Base-by-base conservation (phyloP, 2,329 filamentous ascomycete species). In the Talaromyces pinophilus region DNA sequence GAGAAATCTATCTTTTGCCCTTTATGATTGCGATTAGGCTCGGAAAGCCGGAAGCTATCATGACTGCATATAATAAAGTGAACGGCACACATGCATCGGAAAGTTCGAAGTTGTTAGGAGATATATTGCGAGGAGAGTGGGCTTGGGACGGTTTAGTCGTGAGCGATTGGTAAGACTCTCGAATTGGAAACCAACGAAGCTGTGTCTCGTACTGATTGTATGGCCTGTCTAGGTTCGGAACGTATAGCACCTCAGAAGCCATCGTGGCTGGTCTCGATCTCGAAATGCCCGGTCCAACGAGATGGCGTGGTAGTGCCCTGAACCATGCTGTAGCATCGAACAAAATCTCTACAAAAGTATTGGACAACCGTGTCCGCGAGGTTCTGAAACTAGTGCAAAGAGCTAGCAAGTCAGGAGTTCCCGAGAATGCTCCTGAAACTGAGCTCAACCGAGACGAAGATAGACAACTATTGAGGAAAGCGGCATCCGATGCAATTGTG, bases 1-100 rank as follows among this genome's bases (percentile, higher is more conserved):
- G 87, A 19, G 87, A 90, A 72, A 85, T 89, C 15, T 89, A 90
- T 69, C 79, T 90, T 3, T 80, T 85, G 73, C 87, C 87, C 0
- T 90, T 90, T 67, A 84, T 88, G 73, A 82, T 89, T 67, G 86
- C 85, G 0, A 79, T 88, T 66, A 79, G 83, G 25, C 82, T 86
- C 30, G 83, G 82, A 7, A 82, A 84, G 30, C 83, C 85, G 3
- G 82, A 82, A 70, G 82, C 84, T 61, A 73, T 86, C 10, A 88
- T 88, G 86, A 85, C 84, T 11, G 80, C 85, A 2, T 88, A 88
- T 71, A 87, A 87, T 68, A 81, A 83, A 70, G 74, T 86, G 67
- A 87, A 86, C 70, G 84, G 84, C 2, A 76, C 78, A 5, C 80
- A 82, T n/a, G 82, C 83, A 4, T 90, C 86, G 67, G 79, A 82